These are phyloP conservation scores for Globisporangium spiculum DNA, from an alignment of 352 stramenopile genomes.

Conservation along the genomic window DNA sequence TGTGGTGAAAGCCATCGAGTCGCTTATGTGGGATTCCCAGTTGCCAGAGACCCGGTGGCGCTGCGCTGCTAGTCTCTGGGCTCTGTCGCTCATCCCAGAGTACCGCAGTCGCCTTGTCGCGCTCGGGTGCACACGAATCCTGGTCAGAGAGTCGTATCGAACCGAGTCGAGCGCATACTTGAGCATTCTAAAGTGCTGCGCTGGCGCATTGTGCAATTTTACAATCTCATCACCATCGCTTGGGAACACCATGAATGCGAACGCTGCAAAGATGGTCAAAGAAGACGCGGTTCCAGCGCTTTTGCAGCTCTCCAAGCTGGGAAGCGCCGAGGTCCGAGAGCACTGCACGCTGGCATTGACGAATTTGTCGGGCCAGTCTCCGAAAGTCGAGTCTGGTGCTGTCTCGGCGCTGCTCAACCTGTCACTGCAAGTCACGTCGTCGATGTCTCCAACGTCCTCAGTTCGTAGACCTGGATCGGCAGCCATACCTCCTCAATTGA, in stretches of 20 bases:
- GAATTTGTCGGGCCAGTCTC: constrained; percentile 66
- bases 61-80: constrained; percentile 54
- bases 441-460: not conserved
- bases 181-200: constrained; percentile 56
- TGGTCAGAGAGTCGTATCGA: constrained; percentile 43
- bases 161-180: constrained; percentile 19
- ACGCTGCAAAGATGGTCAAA: constrained; percentile 56
- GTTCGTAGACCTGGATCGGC: not conserved
- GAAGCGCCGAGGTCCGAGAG: constrained; percentile 60
- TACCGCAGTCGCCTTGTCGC: constrained; percentile 45
- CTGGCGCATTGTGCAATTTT: constrained; percentile 59
- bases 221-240: constrained; percentile 23
- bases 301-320: constrained; percentile 57
- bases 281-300: constrained; percentile 62
- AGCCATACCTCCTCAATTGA: not conserved
- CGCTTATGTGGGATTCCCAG: constrained; percentile 33
- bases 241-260: constrained; percentile 23
- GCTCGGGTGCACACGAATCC: constrained; percentile 41
- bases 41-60: constrained; percentile 58
- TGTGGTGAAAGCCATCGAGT: constrained; percentile 38
- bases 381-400: constrained; percentile 62
- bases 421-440: constrained; percentile 28
- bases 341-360: constrained; percentile 68
- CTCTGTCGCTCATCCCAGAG: constrained; percentile 41
- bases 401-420: constrained; percentile 58